Evolutionary conservation across 78 protist genomes (phyloP).

Genomic region (Dictyostelium capitatum): DNA sequence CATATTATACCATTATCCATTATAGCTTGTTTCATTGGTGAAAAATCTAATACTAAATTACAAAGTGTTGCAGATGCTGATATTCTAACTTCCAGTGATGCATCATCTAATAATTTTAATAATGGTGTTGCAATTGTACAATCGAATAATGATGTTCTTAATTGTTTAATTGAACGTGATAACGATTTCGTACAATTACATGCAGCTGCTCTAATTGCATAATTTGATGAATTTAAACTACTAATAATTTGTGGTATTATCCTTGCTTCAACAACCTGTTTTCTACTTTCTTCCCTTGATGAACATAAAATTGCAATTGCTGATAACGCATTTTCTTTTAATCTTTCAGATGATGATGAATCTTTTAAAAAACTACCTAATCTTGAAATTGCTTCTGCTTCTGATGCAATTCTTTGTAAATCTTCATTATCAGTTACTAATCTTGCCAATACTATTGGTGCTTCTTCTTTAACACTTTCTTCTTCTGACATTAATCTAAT

Average conservation of each 20-base stretch:
- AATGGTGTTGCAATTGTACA: slow-evolving; percentile 67
- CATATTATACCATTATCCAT: slow-evolving; percentile 80
- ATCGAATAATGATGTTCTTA: slow-evolving; percentile 82
- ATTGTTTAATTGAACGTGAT: slow-evolving; percentile 70
- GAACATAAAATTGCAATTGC: slow-evolving; percentile 79
- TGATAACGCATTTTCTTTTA: slow-evolving; percentile 53
- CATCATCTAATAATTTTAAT: slow-evolving; percentile 63
- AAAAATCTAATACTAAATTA: slow-evolving; percentile 83
- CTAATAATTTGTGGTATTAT: slow-evolving; percentile 55
- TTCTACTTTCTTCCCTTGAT: slow-evolving; percentile 72
- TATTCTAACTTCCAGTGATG: slow-evolving; percentile 56
- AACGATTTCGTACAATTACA: slow-evolving; percentile 55
- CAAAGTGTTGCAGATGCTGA: slow-evolving; percentile 84
- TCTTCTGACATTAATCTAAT: slow-evolving; percentile 70
- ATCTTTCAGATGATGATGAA: slow-evolving; percentile 35
- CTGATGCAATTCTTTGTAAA: slow-evolving; percentile 79
- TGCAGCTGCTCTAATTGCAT: slow-evolving; percentile 80
- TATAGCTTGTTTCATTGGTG: slow-evolving; percentile 85
- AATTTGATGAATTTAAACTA: background rate
- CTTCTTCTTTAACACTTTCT: slow-evolving; percentile 52
- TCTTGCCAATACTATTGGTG: slow-evolving; percentile 73
- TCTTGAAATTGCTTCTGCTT: slow-evolving; percentile 72
- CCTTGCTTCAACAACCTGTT: slow-evolving; percentile 75
- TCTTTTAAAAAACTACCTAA: slow-evolving; percentile 64
- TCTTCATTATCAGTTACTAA: slow-evolving; percentile 69